Evolutionary conservation across 2,329 filamentous ascomycete genomes (phyloP).

Genomic region (Botryotinia convoluta): DNA sequence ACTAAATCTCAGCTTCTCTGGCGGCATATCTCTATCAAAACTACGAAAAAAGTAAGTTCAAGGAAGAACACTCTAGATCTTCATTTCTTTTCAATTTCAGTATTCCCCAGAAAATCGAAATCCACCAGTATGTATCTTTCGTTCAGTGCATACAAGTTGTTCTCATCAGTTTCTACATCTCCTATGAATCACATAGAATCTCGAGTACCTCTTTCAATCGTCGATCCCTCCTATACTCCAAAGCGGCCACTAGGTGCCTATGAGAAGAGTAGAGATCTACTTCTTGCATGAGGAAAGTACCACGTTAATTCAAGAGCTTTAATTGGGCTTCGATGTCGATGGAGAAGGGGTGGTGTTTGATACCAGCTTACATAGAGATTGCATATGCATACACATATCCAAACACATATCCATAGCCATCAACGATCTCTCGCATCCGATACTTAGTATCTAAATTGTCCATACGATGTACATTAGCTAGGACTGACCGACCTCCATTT

Average conservation of each 20-base stretch:
- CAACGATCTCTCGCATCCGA: background rate
- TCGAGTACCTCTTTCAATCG: background rate
- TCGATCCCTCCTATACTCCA: background rate
- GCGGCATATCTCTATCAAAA: background rate
- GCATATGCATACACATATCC: background rate
- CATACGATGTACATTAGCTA: background rate
- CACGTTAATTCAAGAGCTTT: background rate
- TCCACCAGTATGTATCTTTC: background rate
- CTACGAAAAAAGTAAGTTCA: background rate
- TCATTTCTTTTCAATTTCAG: background rate
- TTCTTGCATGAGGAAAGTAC: background rate
- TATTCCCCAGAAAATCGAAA: background rate
- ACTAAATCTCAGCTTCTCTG: background rate
- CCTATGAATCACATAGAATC: background rate
- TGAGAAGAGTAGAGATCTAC: background rate
- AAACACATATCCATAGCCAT: background rate
- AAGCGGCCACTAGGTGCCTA: background rate
- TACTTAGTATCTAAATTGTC: background rate
- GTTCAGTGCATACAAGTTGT: background rate
- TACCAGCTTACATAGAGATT: background rate
- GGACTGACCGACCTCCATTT: background rate
- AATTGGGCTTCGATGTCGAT: background rate
- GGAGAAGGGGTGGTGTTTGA: background rate
- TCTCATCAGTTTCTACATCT: background rate
- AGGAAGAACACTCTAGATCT: background rate